Percentiles rank a stretch among this genome's conserved stretches.
Evolutionary conservation across 116 monocot species (phyloP).

Genomic region (Papilionanthe hybrid): DNA sequence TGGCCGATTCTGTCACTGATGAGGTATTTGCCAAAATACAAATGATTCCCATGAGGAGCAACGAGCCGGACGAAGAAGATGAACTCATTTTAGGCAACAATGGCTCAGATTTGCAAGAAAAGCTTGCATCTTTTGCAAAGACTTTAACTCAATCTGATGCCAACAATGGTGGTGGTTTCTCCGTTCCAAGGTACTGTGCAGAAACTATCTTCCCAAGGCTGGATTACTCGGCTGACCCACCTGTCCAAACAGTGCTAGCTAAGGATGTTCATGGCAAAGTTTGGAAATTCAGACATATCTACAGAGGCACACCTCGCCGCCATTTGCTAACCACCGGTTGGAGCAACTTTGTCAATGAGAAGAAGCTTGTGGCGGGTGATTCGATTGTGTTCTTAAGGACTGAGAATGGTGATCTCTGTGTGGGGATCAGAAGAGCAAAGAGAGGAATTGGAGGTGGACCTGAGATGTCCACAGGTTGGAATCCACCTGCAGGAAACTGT

Average conservation of each 20-base stretch:
- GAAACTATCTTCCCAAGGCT: conserved; percentile 91
- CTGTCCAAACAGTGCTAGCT: conserved; percentile 71
- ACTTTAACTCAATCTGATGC: conserved; percentile 89
- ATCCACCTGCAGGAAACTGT: conserved; percentile 10
- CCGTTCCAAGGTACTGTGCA: conserved; percentile 85
- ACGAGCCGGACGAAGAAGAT: conserved; percentile 22
- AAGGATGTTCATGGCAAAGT: conserved; percentile 81
- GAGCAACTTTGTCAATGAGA: conserved; percentile 91
- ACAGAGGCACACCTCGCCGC: conserved; percentile 77
- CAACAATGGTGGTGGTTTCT: conserved; percentile 91
- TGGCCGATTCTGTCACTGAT: conserved; percentile 72
- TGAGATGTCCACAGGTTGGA: conserved; percentile 46
- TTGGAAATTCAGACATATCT: conserved; percentile 95
- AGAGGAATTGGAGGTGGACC: conserved; percentile 41
- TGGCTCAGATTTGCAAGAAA: conserved; percentile 34
- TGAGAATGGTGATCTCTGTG: conserved; percentile 73
- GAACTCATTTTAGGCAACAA: neutral
- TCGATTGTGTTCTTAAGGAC: conserved; percentile 80
- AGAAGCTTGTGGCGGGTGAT: conserved; percentile 85
- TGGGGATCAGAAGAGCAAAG: conserved; percentile 76
- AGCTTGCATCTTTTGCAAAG: conserved; percentile 75
- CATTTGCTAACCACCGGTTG: conserved; percentile 91
- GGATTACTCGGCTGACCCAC: conserved; percentile 75
- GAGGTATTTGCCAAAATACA: conserved; percentile 74
- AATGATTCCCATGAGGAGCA: conserved; percentile 30